These are phyloP conservation scores for Linnemannia zychae DNA, from an alignment of 192 early-diverging fungal genomes.

Conservation along the genomic window DNA sequence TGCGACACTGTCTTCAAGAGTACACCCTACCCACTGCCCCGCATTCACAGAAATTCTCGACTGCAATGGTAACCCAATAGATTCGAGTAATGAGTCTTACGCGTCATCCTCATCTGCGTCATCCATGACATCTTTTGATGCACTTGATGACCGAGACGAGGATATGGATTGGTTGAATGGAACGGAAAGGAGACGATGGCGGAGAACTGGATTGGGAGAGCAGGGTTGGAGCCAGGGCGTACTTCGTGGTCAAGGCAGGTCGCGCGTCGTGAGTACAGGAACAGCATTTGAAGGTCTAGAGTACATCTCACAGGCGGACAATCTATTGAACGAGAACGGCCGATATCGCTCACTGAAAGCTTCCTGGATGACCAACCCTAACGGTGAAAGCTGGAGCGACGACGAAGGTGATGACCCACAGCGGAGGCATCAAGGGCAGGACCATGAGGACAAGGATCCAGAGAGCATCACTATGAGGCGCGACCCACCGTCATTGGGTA, in stretches of 20 bases:
- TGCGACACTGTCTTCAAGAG: neutral
- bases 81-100: conserved; percentile 28
- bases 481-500: conserved; percentile 2
- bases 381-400: conserved; percentile 54
- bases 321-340: conserved; percentile 10
- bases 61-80: conserved; percentile 44
- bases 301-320: conserved; percentile 38
- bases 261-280: conserved; percentile 43
- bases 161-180: conserved; percentile 16
- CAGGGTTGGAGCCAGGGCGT: conserved; percentile 6
- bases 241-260: conserved; percentile 16
- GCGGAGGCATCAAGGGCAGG: conserved; percentile 1
- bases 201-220: conserved; percentile 3
- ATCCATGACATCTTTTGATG: conserved; percentile 18
- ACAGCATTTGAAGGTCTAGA: conserved; percentile 48
- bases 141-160: conserved; percentile 20
- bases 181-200: conserved; percentile 17
- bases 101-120: conserved; percentile 33
- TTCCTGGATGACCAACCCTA: conserved; percentile 42
- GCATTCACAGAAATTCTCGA: conserved; percentile 42
- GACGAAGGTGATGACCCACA: conserved; percentile 27
- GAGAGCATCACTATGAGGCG: conserved; percentile 9
- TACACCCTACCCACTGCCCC: neutral
- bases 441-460: conserved; percentile 43
- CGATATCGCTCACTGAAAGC: conserved; percentile 40